Evolutionary conservation across 352 stramenopile species (phyloP).

Genomic region (Phytopythium boreale): DNA sequence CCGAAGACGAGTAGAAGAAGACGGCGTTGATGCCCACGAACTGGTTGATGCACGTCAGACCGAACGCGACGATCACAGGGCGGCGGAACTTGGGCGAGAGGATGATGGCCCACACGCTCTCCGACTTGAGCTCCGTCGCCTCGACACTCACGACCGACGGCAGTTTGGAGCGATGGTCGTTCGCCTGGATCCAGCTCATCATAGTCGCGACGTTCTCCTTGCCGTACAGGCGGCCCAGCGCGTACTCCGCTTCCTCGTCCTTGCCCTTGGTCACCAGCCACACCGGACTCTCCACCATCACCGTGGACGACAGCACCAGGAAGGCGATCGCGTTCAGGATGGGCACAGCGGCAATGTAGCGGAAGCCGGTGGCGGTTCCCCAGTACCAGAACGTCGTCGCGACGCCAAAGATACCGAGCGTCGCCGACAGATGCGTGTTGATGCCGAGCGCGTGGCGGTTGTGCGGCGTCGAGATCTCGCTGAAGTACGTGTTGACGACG

Average conservation of each 20-base stretch:
- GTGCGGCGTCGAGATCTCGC: slow-evolving; percentile 41
- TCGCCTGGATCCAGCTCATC: slow-evolving; percentile 29
- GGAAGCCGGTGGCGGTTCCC: slow-evolving; percentile 40
- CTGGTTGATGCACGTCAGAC: slow-evolving; percentile 45
- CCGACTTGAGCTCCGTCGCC: slow-evolving; percentile 8
- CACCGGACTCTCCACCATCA: slow-evolving; percentile 43
- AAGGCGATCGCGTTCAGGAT: slow-evolving; percentile 24
- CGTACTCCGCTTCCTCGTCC: slow-evolving; percentile 20
- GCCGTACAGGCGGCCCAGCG: slow-evolving; percentile 26
- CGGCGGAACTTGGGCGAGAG: slow-evolving; percentile 23
- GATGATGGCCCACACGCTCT: slow-evolving; percentile 17
- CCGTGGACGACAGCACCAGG: slow-evolving; percentile 23
- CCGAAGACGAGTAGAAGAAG: slow-evolving; percentile 62
- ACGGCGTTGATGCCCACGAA: slow-evolving; percentile 63
- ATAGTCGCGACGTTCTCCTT: slow-evolving; percentile 26
- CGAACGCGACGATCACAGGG: slow-evolving; percentile 37
- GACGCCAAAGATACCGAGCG: slow-evolving; percentile 40
- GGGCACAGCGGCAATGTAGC: slow-evolving; percentile 43
- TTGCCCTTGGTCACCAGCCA: slow-evolving; percentile 38
- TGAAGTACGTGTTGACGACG: slow-evolving; percentile 38
- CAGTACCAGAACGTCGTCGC: slow-evolving; percentile 49
- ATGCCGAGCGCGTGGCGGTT: slow-evolving; percentile 31
- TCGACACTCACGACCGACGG: slow-evolving; percentile 15
- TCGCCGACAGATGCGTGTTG: slow-evolving; percentile 39
- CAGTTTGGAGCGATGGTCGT: slow-evolving; percentile 19